Evolutionary conservation across 129 eudicot species (phyloP), one percentile per base, ranked within the genome.

Genomic region (Artemisia tridentata): DNA sequence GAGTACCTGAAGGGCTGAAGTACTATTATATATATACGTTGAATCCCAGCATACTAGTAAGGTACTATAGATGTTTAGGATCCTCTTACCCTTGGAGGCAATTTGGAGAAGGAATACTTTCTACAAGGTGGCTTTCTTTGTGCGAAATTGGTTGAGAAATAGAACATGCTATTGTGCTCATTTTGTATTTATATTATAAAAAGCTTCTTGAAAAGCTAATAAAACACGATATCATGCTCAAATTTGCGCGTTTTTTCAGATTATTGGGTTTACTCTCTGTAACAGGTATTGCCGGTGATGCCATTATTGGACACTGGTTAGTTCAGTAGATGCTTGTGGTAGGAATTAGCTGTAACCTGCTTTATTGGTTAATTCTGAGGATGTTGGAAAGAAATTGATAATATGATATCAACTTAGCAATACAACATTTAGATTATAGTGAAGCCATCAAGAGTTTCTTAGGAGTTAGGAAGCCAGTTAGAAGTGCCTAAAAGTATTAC

Each of bases 201-300:
- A 56, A 56, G 75, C 16, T 55, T 55, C 52, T 7, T 55, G 15
- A 70, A 46, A 41, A 58, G 11, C 23, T 57, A 48, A 57, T 19
- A 2, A 4, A 50, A 47, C 15, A 16, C 20, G 58, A 23, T 60
- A 11, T 7, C 15, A 20, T 20, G 23, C 23, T 20, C 23, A 20
- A n/a, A 20, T 20, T 20, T 20, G n/a, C 60, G 68, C 59, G 23
- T 58, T 14, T 71, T n/a, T 23, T 59, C 21, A 38, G 52, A 56
- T 20, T 43, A 71, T 56, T 20, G 10, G 57, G 67, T 11, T 47
- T 6, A 23, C 63, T 20, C 57, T 17, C 13, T 2, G 23, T 5
- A 58, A 72, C 6, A 72, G 60, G 27, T 48, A 60, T 43, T 46
- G 60, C 11, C 10, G 20, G 17, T 48, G 69, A 72, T 57, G 49